Base-by-base conservation (phyloP, 31 red algal species). In the Porphyra umbilicalis region DNA sequence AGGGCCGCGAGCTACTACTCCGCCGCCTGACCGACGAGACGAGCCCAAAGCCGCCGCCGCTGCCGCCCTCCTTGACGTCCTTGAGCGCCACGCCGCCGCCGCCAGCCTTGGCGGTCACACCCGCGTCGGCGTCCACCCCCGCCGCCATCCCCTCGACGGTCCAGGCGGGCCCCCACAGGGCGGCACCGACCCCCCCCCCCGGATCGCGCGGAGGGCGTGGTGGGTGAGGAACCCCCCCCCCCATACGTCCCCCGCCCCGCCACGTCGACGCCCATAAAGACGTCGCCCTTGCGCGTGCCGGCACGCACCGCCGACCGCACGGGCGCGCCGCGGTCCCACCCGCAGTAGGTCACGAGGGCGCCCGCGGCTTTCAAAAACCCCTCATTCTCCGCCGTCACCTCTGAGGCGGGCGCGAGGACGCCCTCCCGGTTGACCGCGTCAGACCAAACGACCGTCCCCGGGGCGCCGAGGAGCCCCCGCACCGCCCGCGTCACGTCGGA, bases 171-270 rank as follows among this genome's bases (percentile, higher is more conserved):
- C 91, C 95, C 76, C 94, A 97, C 7, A 97, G 81, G 13, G 95
- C 95, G 18, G 90, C 91, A 18, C 91, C 91, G 34, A 91, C 90
- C 36, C 91, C 95, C 35, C 84, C 37, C 90, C 82, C 76, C 88
- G 86, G 39, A 92, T 92, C 9, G 90, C 84, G 0, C 90, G 83
- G 34, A 94, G 79, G 14, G 95, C 91, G 38, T 92, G 77, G 80
- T 91, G 90, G 34, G 92, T 90, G 44, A 91, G 92, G 82, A 88
- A 92, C 32, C 95, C 88, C 75, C 95, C 18, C 95, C 95, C 5
- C 95, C 95, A 87, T 87, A 94, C 76, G 92, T 98, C 33, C 91
- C 93, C 7, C 92, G 85, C n/a, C 95, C 95, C 77, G 88, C 85
- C 2, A 98, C 85, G 76, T 98, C 95, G 32, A 96, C 79, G 77